Percentiles rank a stretch among this genome's conserved stretches.
These are phyloP conservation scores for Lasiosphaeria hispida DNA, from an alignment of 495 filamentous ascomycete species.

Conservation along the genomic window DNA sequence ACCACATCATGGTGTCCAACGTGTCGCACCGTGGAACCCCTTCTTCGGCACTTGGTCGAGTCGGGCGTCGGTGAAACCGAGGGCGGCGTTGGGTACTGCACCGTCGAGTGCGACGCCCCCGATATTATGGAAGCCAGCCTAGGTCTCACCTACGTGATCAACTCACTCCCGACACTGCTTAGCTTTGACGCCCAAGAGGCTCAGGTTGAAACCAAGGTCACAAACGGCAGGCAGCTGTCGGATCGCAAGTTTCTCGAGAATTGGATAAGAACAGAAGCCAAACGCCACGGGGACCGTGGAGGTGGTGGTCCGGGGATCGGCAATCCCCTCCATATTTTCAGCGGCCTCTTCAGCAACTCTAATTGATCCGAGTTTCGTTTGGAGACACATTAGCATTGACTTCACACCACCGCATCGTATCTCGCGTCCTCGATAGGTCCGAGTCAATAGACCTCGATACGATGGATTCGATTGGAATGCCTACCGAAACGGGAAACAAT, in stretches of 20 bases:
- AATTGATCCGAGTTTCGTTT: too few relatives aligned
- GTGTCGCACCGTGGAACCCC: constrained; percentile 54
- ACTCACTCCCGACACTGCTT: constrained; percentile 63
- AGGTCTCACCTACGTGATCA: constrained; percentile 59
- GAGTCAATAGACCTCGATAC: too few relatives aligned
- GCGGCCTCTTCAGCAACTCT: constrained; percentile 45
- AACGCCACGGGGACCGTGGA: constrained; percentile 47
- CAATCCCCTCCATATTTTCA: constrained; percentile 23
- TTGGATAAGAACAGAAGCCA: constrained; percentile 59
- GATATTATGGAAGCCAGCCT: constrained; percentile 55
- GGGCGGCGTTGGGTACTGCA: constrained; percentile 58
- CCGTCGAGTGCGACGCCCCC: constrained; percentile 62
- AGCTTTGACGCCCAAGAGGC: constrained; percentile 63
- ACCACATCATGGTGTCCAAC: constrained; percentile 63
- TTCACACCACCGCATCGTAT: not conserved
- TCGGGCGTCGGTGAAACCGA: constrained; percentile 57
- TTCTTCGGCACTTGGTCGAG: constrained; percentile 53
- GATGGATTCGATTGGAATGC: too few relatives aligned
- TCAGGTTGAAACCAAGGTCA: constrained; percentile 52
- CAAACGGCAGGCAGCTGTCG: constrained; percentile 51
- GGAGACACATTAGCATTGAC: not conserved
- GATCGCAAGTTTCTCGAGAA: constrained; percentile 53
- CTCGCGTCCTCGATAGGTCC: too few relatives aligned
- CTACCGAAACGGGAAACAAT: not conserved
- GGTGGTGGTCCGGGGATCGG: constrained; percentile 33